Evolutionary conservation across 176 grass and related monocot genomes (phyloP).

Genomic region (Saccharum spontaneum): DNA sequence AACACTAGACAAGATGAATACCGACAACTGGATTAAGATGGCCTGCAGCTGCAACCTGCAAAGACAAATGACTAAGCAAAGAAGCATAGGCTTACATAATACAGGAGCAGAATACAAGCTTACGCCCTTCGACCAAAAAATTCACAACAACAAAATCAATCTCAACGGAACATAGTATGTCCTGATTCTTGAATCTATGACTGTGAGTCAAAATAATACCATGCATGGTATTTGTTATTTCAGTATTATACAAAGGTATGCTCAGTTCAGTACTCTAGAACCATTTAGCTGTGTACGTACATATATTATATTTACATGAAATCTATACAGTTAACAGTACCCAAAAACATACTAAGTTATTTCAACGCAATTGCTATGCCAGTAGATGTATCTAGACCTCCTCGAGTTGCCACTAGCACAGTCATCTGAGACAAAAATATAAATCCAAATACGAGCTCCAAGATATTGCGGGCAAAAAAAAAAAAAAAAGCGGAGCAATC

Average conservation of each 20-base stretch:
- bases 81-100: too few relatives aligned
- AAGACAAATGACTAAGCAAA: too few relatives aligned
- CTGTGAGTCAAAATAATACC: not conserved
- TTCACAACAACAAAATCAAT: not conserved
- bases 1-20: not conserved
- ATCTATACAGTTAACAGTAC: not conserved
- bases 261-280: not conserved
- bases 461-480: not conserved
- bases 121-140: not conserved
- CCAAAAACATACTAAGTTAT: not conserved
- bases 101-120: too few relatives aligned
- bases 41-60: too few relatives aligned
- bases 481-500: not conserved
- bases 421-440: not conserved
- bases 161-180: not conserved
- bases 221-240: not conserved
- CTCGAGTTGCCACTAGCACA: not conserved
- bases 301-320: conserved; percentile 14
- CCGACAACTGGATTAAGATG: too few relatives aligned
- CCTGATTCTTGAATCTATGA: not conserved
- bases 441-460: not conserved
- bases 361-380: not conserved
- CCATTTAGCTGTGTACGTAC: not conserved
- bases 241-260: not conserved
- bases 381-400: not conserved